phyloP scores from a whole-genome alignment of 768 basidiomycete genomes.

The Naganishia kalamii region DNA sequence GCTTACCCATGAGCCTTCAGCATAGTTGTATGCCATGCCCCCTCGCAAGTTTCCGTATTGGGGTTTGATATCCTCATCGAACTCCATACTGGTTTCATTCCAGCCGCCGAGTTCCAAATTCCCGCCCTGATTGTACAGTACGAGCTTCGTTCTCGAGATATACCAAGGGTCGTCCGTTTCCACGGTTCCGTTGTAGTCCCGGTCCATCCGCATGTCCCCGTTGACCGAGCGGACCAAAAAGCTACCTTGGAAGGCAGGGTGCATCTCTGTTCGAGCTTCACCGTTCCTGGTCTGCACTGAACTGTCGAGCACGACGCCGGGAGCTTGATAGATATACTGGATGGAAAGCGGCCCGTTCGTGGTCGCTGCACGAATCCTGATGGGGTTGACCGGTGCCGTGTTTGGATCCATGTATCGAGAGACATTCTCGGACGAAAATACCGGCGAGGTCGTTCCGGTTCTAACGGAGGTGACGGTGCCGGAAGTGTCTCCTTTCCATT shows the following conservation, averaged over 20 bases:
- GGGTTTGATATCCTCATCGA: background rate
- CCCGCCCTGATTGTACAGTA: slow-evolving; percentile 21
- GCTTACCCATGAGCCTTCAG: slow-evolving; percentile 8
- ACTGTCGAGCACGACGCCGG: slow-evolving; percentile 29
- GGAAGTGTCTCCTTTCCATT: background rate
- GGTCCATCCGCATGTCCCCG: slow-evolving; percentile 20
- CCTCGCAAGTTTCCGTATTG: slow-evolving; percentile 11
- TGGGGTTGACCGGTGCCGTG: slow-evolving; percentile 19
- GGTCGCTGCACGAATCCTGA: slow-evolving; percentile 36
- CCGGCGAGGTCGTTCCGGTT: background rate
- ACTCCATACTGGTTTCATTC: slow-evolving; percentile 4
- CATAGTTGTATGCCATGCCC: slow-evolving; percentile 7
- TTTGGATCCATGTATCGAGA: slow-evolving; percentile 1
- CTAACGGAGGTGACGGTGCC: background rate
- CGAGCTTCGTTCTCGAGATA: slow-evolving; percentile 20
- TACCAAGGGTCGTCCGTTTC: slow-evolving; percentile 29
- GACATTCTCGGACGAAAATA: background rate
- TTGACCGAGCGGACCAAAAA: slow-evolving; percentile 32
- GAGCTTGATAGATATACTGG: slow-evolving; percentile 35
- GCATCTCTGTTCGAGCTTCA: slow-evolving; percentile 31
- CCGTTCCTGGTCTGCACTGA: slow-evolving; percentile 31
- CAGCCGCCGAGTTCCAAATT: slow-evolving; percentile 2
- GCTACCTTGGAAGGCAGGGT: slow-evolving; percentile 40
- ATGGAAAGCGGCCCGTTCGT: slow-evolving; percentile 34
- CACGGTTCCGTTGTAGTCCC: slow-evolving; percentile 6